Base-by-base conservation (phyloP, 495 filamentous ascomycete genomes). In the Lophiotrema nucula region DNA sequence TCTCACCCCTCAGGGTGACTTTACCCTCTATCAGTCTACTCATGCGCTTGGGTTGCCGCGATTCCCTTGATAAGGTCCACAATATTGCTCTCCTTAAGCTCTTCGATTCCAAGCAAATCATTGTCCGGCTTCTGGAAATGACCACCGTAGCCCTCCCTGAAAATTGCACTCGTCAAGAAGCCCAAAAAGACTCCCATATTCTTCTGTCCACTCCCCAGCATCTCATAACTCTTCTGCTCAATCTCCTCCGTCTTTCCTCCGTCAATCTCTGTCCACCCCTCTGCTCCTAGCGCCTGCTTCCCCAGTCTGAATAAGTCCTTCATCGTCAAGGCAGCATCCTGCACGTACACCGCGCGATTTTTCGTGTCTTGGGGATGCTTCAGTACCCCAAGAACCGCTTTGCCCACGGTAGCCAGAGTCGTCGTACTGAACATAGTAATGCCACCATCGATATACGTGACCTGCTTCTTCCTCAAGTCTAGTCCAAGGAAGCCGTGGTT, bases 81-180 rank as follows among this genome's bases (percentile, higher is more conserved):
- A n/a, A n/a, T n/a, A n/a, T n/a, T n/a, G n/a, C n/a, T n/a, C n/a
- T n/a, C n/a, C n/a, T n/a, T n/a, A n/a, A n/a, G n/a, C n/a, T n/a
- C n/a, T n/a, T n/a, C 39, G 10, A 44, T 19, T 6, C 39, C 39
- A 44, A 44, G 8, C 8, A 44, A 18, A 11, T 38, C 31, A 54
- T 66, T 66, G 41, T 66, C 62, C 25, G 53, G 46, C 22, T 57
- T 31, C 15, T 37, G 12, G n/a, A 50, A 58, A 18, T 50, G 24
- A 13, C 47, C 23, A 2, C 58, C 58, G 47, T 51, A 57, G 11
- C 41, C 58, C 35, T 53, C 37, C n/a, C 26, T 35, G 31, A 44
- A 53, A 16, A 46, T 23, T 4, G 54, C 54, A 12, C 53, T 21
- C 16, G 6, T 33, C 43, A 65, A 23, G 23, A 66, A 44, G 5